A percentile compares a stretch with the other conserved stretches of the same genome.
Conservation (phyloP, 1,284 basidiomycete genomes). For the Leccinum pachyderme region DNA sequence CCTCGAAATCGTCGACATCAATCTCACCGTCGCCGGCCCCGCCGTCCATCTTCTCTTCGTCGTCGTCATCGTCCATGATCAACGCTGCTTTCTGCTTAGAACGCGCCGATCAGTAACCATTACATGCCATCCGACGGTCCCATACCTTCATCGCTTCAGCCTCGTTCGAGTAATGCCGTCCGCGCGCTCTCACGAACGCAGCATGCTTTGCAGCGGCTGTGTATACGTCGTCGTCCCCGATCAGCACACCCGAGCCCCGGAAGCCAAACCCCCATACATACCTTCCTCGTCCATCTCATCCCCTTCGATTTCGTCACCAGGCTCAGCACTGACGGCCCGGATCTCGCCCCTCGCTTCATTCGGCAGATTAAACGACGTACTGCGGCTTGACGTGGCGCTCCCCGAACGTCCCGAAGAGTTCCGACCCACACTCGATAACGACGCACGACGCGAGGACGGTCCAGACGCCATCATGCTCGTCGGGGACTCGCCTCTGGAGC, state of each 20-base stretch:
- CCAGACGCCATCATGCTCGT: conserved; percentile 52
- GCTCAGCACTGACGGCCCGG: conserved; percentile 42
- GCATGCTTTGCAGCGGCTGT: conserved; percentile 78
- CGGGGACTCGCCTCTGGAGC: conserved; percentile 45
- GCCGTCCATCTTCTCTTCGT: conserved; percentile 42
- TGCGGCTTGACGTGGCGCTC: conserved; percentile 69
- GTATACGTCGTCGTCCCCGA: not conserved
- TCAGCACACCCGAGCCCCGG: conserved; percentile 6
- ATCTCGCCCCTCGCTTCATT: conserved; percentile 62
- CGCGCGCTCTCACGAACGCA: conserved; percentile 79
- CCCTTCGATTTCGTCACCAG: conserved; percentile 66
- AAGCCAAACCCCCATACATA: conserved; percentile 36
- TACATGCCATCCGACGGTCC: not conserved
- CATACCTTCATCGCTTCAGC: conserved; percentile 88
- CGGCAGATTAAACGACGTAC: conserved; percentile 81
- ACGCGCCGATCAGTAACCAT: not conserved
- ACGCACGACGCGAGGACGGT: conserved; percentile 77
- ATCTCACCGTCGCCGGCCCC: not conserved
- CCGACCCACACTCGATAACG: conserved; percentile 64
- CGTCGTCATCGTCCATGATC: conserved; percentile 60
- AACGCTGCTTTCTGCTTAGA: conserved; percentile 56
- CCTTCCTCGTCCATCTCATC: conserved; percentile 88
- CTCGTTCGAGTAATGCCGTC: conserved; percentile 87
- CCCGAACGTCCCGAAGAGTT: conserved; percentile 52
- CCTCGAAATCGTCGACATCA: conserved; percentile 6